Evolutionary conservation across 1,284 basidiomycete genomes (phyloP).

Genomic region (Phellinidium pouzarii): DNA sequence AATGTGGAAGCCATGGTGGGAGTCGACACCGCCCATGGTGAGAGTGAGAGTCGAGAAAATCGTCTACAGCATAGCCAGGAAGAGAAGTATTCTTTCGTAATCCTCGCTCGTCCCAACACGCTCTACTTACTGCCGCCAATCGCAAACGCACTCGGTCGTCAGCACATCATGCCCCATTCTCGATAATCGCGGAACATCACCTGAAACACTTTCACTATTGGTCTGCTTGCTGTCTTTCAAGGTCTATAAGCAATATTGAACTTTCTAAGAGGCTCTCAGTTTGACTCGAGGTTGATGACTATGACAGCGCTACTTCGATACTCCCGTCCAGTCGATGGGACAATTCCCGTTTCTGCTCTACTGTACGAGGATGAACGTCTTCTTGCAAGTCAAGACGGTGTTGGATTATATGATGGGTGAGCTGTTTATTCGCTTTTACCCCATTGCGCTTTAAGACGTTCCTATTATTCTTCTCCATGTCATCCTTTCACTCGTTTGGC

Average conservation of each 20-base stretch:
- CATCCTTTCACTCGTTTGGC: no score
- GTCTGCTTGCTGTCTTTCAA: background rate
- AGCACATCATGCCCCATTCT: background rate
- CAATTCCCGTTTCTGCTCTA: constrained; percentile 67
- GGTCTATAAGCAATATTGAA: no score
- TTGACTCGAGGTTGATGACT: background rate
- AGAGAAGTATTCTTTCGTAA: background rate
- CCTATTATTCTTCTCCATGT: no score
- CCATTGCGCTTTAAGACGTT: no score
- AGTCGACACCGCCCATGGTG: background rate
- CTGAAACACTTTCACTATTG: background rate
- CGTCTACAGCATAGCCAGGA: background rate
- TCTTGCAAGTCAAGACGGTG: constrained; percentile 63
- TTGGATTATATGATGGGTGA: constrained; percentile 89
- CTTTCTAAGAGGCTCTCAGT: background rate
- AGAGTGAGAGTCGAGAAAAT: background rate
- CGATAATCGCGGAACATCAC: background rate
- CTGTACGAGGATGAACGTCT: constrained; percentile 75
- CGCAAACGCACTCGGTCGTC: background rate
- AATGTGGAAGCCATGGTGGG: background rate
- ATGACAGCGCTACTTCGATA: constrained; percentile 26
- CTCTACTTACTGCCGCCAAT: constrained; percentile 7
- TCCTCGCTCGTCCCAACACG: constrained; percentile 10
- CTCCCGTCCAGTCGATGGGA: constrained; percentile 55
- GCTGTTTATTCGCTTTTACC: constrained; percentile 25